phyloP scores from a whole-genome alignment of 768 basidiomycete species.

The Leccinum ochraceum region DNA sequence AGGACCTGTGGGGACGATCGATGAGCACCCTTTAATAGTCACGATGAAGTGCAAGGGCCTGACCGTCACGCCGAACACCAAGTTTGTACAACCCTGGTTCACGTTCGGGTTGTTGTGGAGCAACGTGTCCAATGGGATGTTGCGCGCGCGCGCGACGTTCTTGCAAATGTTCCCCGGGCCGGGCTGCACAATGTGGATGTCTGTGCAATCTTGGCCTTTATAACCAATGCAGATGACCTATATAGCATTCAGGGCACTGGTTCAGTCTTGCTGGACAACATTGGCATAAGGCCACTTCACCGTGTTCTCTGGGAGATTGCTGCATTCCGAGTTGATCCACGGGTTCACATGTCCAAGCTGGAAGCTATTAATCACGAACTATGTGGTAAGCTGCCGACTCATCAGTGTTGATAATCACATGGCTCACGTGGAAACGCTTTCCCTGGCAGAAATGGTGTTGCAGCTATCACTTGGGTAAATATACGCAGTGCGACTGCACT shows the following conservation, averaged over 20 bases:
- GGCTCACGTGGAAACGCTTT: not conserved
- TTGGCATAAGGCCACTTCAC: slow-evolving; percentile 25
- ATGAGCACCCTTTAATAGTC: not conserved
- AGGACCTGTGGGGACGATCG: not conserved
- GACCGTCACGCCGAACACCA: too few relatives aligned
- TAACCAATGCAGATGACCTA: slow-evolving; percentile 57
- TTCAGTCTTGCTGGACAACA: not conserved
- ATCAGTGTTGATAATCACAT: not conserved
- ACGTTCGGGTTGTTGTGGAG: not conserved
- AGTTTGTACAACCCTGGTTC: not conserved
- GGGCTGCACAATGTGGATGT: not conserved
- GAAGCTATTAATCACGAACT: slow-evolving; percentile 36
- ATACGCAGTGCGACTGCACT: not conserved
- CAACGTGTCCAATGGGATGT: not conserved
- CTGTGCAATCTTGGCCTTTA: slow-evolving; percentile 52
- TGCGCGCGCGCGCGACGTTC: too few relatives aligned
- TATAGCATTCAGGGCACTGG: not conserved
- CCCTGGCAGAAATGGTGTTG: not conserved
- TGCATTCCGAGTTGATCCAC: slow-evolving; percentile 21
- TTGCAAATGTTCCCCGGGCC: too few relatives aligned
- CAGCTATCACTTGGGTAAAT: too few relatives aligned
- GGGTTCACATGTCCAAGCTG: slow-evolving; percentile 63
- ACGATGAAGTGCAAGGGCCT: not conserved
- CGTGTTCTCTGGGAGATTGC: too few relatives aligned
- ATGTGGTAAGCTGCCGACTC: not conserved